These are phyloP conservation scores for Bjerkandera adusta DNA, from an alignment of 1,284 basidiomycete species.

Conservation along the genomic window DNA sequence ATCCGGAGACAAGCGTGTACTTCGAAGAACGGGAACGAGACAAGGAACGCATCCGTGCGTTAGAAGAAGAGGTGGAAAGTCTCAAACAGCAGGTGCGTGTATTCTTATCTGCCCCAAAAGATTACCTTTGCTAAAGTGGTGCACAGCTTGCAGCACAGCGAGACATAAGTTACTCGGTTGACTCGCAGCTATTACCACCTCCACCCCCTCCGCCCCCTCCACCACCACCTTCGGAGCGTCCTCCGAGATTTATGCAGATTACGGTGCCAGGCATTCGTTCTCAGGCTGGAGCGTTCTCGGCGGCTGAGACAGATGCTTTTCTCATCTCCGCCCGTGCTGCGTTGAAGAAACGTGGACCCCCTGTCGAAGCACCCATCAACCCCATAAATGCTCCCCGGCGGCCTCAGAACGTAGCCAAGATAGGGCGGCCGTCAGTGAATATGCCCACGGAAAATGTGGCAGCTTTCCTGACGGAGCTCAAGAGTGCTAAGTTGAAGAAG, in stretches of 20 bases:
- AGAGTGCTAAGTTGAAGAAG: constrained; percentile 63
- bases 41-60: constrained; percentile 57
- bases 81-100: constrained; percentile 60
- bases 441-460: constrained; percentile 77
- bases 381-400: constrained; percentile 26
- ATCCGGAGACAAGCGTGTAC: constrained; percentile 22
- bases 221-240: constrained; percentile 39
- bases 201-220: constrained; percentile 42
- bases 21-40: constrained; percentile 46
- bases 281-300: constrained; percentile 5
- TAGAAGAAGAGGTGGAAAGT: constrained; percentile 65
- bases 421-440: constrained; percentile 65
- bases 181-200: constrained; percentile 8
- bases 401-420: constrained; percentile 33
- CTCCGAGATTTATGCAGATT: constrained; percentile 7
- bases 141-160: constrained; percentile 50
- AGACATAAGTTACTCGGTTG: constrained; percentile 13
- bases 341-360: constrained; percentile 52
- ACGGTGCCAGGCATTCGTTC: constrained; percentile 13
- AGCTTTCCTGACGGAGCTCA: constrained; percentile 75
- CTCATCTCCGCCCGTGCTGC: constrained; percentile 60
- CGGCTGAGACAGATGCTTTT: constrained; percentile 36
- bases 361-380: constrained; percentile 66
- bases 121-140: not conserved
- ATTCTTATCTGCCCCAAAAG: constrained; percentile 8